Evolutionary conservation across 371 early-diverging fungal genomes (phyloP), one percentile per base, ranked within the genome.

Genomic region (Circinella minor): DNA sequence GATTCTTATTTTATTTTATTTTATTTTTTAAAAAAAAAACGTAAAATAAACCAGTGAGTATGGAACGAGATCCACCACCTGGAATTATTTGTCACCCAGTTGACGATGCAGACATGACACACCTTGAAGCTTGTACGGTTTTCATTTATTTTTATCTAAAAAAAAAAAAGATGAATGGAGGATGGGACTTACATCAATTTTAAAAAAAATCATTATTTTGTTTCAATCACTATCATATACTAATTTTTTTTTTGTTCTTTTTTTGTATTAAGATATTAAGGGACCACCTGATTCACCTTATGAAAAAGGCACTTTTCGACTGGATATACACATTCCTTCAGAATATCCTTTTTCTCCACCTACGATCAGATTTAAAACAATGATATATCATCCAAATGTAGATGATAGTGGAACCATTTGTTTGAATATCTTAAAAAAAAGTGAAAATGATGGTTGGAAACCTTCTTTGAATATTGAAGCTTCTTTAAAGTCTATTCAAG

Each of bases 251-350:
- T 43, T 27, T 27, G 27, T 27, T n/a, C n/a, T n/a, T 27, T 27
- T 2, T 1, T 43, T 43, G 43, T 18, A 17, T 57, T 27, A 27
- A 86, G 86, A 73, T 49, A 79, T 88, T 3, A 76, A 77, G 64
- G 88, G 88, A 14, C 87, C 88, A 20, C 75, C 76, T 5, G 88
- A 84, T 49, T 79, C 85, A 27, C 88, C 88, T 18, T 88, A 82
- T 66, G 85, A 83, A 62, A 70, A 75, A 10, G 88, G 88, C 15
- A 71, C 67, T 4, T 88, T 87, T 48, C 78, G 72, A 66, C 70
- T 88, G 0, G 80, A 82, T 11, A 72, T 87, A 9, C 70, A 73
- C 39, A 74, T 87, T 36, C 84, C 83, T 18, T 65, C 73, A 39
- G 67, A 73, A 10, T 87, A 86, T 54, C 87, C 87, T 6, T 81